Evolutionary conservation across 108 stramenopile species (phyloP).

Genomic region (Skeletonema marinoi): DNA sequence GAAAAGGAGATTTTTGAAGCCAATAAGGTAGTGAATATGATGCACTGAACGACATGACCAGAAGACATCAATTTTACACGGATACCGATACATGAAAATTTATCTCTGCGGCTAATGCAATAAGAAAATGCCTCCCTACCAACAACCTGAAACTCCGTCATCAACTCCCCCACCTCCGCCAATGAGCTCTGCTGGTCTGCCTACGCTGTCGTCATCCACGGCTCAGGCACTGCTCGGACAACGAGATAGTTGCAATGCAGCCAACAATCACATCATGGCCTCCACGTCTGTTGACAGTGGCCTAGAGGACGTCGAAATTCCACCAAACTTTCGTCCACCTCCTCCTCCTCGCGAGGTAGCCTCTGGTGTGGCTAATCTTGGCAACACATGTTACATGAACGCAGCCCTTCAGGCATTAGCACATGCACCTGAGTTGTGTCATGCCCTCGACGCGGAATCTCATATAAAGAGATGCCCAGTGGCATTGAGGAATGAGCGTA

Average conservation of each 20-base stretch:
- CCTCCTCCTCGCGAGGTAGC: constrained; percentile 35
- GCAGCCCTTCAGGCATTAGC: constrained; percentile 85
- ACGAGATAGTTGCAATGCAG: neutral
- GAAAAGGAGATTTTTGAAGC: neutral
- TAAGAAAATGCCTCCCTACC: neutral
- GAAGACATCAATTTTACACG: neutral
- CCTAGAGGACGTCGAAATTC: neutral
- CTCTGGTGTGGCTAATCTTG: constrained; percentile 79
- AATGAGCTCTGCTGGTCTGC: neutral
- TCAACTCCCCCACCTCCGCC: neutral
- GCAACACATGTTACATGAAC: constrained; percentile 91
- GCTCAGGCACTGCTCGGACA: neutral
- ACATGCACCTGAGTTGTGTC: constrained; percentile 85
- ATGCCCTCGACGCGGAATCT: constrained; percentile 82
- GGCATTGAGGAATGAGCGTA: constrained; percentile 26
- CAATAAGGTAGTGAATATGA: neutral
- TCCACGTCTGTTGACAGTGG: neutral
- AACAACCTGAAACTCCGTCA: constrained; percentile 1
- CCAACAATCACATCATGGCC: neutral
- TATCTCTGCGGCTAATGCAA: neutral
- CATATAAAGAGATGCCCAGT: constrained; percentile 67
- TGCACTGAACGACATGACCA: neutral
- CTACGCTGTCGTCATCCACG: neutral
- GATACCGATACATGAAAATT: neutral
- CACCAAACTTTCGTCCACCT: constrained; percentile 1